Evolutionary conservation across 1,139 yeast species (phyloP), one percentile per base, ranked within the genome.

Genomic region (Saccharomycopsis crataegensis): DNA sequence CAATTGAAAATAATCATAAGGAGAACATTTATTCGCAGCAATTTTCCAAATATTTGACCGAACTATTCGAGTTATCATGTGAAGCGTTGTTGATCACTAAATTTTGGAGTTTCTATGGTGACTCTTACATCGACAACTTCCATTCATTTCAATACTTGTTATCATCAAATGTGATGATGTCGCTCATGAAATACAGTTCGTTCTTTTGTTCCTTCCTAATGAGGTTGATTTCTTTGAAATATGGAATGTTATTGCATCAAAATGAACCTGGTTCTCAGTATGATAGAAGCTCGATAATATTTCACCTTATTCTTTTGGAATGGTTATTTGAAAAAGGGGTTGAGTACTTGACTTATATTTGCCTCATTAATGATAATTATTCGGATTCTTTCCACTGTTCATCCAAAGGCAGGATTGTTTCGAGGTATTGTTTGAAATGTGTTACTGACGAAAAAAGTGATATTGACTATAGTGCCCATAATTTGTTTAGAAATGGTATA

Each of bases 91-190:
- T 17, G 11, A 36, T 51, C 3, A 11, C 32, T 8, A 37, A 40
- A n/a, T 56, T 56, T 36, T 56, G 55, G 55, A n/a, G 14, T 12
- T 16, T 28, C 16, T 22, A 46, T 11, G 58, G 58, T 6, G 32
- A 48, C 4, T 33, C 16, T 7, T 56, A 56, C 38, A 44, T 54
- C n/a, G 8, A 36, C 9, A 51, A 53, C 28, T 51, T 48, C 36
- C 28, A 44, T n/a, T 38, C 50, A 8, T 53, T 43, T 37, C 17
- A 43, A 11, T 56, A 48, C 16, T 28, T 56, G 41, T 46, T 53
- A 31, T 31, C 48, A 3, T 36, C 51, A n/a, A 43, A 17, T 43
- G 8, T n/a, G 7, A 28, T 40, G 12, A 11, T 38, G 31, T 31
- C 43, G 7, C 40, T 53, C 12, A 16, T 36, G 22, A 55, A 52